Percentiles rank a stretch among this genome's conserved stretches.
Conservation (phyloP, 1,284 basidiomycete species). For the Tranzscheliella williamsii region DNA sequence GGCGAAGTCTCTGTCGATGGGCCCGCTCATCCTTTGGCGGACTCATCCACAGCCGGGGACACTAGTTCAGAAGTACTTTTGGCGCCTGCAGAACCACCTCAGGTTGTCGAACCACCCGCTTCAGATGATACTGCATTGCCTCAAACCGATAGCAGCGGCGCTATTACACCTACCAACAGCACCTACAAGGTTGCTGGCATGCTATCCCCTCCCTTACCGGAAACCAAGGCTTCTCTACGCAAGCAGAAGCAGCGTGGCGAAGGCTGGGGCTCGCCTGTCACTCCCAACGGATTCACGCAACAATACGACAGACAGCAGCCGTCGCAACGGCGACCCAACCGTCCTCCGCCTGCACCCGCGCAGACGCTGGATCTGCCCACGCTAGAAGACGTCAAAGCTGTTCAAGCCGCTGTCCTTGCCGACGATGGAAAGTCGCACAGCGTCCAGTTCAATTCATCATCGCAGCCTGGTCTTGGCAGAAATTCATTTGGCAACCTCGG, state of each 20-base stretch:
- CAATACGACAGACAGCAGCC: slow-evolving; percentile 3
- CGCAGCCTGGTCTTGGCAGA: not conserved
- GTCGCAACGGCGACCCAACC: slow-evolving; percentile 8
- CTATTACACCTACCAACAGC: slow-evolving; percentile 27
- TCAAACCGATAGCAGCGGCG: slow-evolving; percentile 4
- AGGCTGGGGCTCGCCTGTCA: slow-evolving; percentile 24
- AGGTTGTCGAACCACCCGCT: not conserved
- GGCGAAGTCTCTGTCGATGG: slow-evolving; percentile 20
- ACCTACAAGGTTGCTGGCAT: slow-evolving; percentile 16
- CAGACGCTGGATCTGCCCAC: slow-evolving; percentile 54
- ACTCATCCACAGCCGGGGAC: slow-evolving; percentile 15
- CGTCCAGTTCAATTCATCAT: slow-evolving; percentile 20
- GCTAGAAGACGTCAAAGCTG: slow-evolving; percentile 56
- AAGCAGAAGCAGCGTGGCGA: slow-evolving; percentile 50
- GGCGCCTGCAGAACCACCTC: slow-evolving; percentile 2
- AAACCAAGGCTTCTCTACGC: slow-evolving; percentile 39
- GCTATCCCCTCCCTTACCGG: slow-evolving; percentile 26
- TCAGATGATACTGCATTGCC: not conserved
- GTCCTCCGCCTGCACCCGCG: slow-evolving; percentile 43
- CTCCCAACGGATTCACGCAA: not conserved
- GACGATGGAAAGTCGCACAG: slow-evolving; percentile 38
- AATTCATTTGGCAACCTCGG: slow-evolving; percentile 20
- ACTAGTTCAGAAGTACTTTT: slow-evolving; percentile 21
- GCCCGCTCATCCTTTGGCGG: slow-evolving; percentile 29
- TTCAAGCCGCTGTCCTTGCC: slow-evolving; percentile 46